Evolutionary conservation across 495 filamentous ascomycete species (phyloP).

Genomic region (Neurospora sp.): DNA sequence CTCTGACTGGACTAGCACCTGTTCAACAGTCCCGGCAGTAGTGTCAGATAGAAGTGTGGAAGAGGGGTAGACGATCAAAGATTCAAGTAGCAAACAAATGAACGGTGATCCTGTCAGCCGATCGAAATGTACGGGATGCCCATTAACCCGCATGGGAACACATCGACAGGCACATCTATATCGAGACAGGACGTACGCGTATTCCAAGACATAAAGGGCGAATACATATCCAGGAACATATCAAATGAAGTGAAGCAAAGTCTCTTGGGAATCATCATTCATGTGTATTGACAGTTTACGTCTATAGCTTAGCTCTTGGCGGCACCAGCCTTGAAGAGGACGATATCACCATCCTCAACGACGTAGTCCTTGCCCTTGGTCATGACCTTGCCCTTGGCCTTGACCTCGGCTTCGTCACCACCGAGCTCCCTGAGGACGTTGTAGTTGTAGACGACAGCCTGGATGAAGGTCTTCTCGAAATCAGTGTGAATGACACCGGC

Average conservation of each 20-base stretch:
- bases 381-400: slow-evolving; percentile 90
- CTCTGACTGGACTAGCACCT: no score
- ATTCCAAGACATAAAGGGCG: not conserved
- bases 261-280: not conserved
- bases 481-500: slow-evolving; percentile 98
- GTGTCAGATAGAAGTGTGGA: no score
- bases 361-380: slow-evolving; percentile 99
- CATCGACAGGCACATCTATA: no score
- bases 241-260: not conserved
- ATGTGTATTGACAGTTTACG: not conserved
- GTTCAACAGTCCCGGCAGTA: no score
- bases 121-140: no score
- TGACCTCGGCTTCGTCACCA: slow-evolving; percentile 80
- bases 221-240: not conserved
- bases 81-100: no score
- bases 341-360: slow-evolving; percentile 62
- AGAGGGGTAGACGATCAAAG: no score
- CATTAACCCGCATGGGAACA: no score
- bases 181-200: no score
- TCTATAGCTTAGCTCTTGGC: slow-evolving; percentile 54
- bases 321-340: slow-evolving; percentile 92
- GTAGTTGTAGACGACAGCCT: slow-evolving; percentile 88
- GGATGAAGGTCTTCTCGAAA: slow-evolving; percentile 99
- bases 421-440: slow-evolving; percentile 67
- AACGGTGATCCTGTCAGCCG: no score